Percentiles rank a stretch among this genome's conserved stretches.
Conservation (phyloP, 2,329 filamentous ascomycete genomes). For the Teratosphaeria nubilosa region DNA sequence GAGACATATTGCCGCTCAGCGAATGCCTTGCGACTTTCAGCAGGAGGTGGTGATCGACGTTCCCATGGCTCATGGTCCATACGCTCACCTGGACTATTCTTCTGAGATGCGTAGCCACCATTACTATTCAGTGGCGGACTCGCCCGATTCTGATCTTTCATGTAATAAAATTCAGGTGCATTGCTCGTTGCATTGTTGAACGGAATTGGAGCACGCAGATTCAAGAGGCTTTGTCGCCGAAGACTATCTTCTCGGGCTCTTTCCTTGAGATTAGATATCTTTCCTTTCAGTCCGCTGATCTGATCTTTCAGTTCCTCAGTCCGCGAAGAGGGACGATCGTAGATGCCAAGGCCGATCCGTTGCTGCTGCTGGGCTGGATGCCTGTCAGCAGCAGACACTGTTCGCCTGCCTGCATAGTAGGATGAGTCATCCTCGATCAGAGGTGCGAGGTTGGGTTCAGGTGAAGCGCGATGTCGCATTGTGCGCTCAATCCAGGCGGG, state of each 20-base stretch:
- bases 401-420: not conserved
- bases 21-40: slow-evolving; percentile 16
- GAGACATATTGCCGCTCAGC: not conserved
- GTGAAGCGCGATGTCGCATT: slow-evolving; percentile 28
- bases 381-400: not conserved
- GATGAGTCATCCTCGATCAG: slow-evolving; percentile 31
- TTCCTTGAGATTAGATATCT: slow-evolving; percentile 69
- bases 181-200: slow-evolving; percentile 54
- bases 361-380: not conserved
- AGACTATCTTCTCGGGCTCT: slow-evolving; percentile 70
- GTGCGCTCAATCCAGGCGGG: slow-evolving; percentile 8
- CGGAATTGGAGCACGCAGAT: slow-evolving; percentile 59
- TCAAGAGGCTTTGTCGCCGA: slow-evolving; percentile 66
- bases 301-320: slow-evolving; percentile 68
- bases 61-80: slow-evolving; percentile 6
- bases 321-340: slow-evolving; percentile 56
- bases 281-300: slow-evolving; percentile 75
- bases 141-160: slow-evolving; percentile 8
- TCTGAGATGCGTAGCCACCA: slow-evolving; percentile 11
- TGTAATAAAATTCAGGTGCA: slow-evolving; percentile 23
- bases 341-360: slow-evolving; percentile 33
- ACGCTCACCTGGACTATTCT: slow-evolving; percentile 5
- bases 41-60: not conserved
- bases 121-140: slow-evolving; percentile 10
- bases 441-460: slow-evolving; percentile 31